Percentiles rank a stretch among this genome's conserved stretches.
Conservation (phyloP, 805 yeast genomes). For the Ogataea degrootiae region DNA sequence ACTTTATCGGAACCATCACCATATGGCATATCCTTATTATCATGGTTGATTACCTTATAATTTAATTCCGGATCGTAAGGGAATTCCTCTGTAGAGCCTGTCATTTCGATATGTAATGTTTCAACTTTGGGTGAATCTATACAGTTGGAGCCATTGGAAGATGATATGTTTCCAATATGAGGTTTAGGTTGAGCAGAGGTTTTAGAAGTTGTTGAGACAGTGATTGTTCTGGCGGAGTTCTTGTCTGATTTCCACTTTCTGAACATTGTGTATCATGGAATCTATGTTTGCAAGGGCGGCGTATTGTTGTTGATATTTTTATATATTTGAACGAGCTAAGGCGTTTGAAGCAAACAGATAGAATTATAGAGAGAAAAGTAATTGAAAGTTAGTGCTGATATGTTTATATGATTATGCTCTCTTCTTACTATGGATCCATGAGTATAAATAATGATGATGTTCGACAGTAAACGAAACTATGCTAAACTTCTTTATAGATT, state of each 20-base stretch:
- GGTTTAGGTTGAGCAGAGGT: not conserved
- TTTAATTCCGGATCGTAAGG: constrained; percentile 22
- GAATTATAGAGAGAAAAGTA: too few species aligned
- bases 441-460: not conserved
- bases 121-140: constrained; percentile 8
- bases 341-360: too few species aligned
- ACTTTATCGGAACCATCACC: constrained; percentile 70
- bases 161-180: not conserved
- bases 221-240: constrained; percentile 9
- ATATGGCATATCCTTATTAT: constrained; percentile 35
- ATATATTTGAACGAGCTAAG: too few species aligned
- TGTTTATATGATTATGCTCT: too few species aligned
- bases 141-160: not conserved
- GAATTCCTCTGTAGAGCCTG: constrained; percentile 12
- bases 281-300: too few species aligned
- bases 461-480: too few species aligned
- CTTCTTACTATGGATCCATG: not conserved
- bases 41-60: constrained; percentile 15
- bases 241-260: constrained; percentile 25
- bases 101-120: constrained; percentile 15
- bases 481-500: too few species aligned
- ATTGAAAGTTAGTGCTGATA: too few species aligned
- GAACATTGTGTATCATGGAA: constrained; percentile 13
- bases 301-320: too few species aligned
- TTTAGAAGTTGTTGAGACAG: not conserved